These are phyloP conservation scores for Ophiostoma triangulosporum DNA, from an alignment of 2,329 filamentous ascomycete genomes.

Conservation along the genomic window DNA sequence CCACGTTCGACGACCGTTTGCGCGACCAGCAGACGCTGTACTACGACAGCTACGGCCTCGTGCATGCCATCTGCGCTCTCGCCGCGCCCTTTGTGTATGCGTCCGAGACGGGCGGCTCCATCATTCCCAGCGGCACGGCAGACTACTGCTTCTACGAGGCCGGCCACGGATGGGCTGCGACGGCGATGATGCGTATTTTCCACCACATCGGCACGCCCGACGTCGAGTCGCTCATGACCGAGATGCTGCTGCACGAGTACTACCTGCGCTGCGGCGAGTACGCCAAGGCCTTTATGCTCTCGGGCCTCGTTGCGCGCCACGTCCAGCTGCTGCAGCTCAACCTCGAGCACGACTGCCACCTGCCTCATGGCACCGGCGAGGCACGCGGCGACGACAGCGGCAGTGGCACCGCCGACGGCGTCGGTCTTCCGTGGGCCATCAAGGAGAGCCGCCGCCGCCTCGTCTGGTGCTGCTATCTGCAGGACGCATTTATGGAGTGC, in stretches of 20 bases:
- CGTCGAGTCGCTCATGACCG: slow-evolving; percentile 10
- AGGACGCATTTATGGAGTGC: slow-evolving; percentile 8
- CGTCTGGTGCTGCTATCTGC: slow-evolving; percentile 8
- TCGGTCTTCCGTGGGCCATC: slow-evolving; percentile 4
- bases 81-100: slow-evolving; percentile 8
- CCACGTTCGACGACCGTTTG: slow-evolving; percentile 14
- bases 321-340: slow-evolving; percentile 10
- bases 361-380: background rate
- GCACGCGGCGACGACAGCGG: background rate
- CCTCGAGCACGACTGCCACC: slow-evolving; percentile 7
- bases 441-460: slow-evolving; percentile 8
- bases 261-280: slow-evolving; percentile 9
- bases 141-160: slow-evolving; percentile 1
- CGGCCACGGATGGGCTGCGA: slow-evolving; percentile 8
- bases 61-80: slow-evolving; percentile 10
- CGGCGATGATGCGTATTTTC: slow-evolving; percentile 8
- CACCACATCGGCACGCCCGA: slow-evolving; percentile 6
- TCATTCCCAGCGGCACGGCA: background rate
- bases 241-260: slow-evolving; percentile 11
- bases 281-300: slow-evolving; percentile 10
- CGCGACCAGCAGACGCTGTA: slow-evolving; percentile 2
- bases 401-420: background rate
- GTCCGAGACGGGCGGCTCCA: background rate
- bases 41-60: slow-evolving; percentile 6
- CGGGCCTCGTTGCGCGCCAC: slow-evolving; percentile 8